Percentiles rank a stretch among this genome's conserved stretches.
These are phyloP conservation scores for Pseudopyricularia cyperi DNA, from an alignment of 2,329 filamentous ascomycete genomes.

Conservation along the genomic window DNA sequence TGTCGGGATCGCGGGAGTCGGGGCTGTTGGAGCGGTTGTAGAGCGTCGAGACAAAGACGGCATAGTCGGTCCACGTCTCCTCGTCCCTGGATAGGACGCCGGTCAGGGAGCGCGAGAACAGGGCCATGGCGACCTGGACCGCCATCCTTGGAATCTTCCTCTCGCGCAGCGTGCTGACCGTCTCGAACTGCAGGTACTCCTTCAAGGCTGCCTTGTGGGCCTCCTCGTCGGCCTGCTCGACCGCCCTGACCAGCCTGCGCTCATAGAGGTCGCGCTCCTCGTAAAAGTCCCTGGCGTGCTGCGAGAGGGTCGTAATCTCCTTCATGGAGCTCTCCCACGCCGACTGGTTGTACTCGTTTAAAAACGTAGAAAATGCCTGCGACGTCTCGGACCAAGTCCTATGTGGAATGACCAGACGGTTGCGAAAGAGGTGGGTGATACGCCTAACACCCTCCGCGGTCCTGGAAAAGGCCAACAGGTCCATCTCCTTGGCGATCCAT, in stretches of 20 bases:
- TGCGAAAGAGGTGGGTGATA: constrained; percentile 56
- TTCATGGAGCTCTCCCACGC: constrained; percentile 66
- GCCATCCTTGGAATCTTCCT: constrained; percentile 29
- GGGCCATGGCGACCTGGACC: constrained; percentile 41
- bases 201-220: constrained; percentile 37
- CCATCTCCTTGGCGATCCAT: constrained; percentile 59
- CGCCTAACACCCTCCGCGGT: constrained; percentile 46
- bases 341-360: constrained; percentile 56
- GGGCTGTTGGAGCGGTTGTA: constrained; percentile 19
- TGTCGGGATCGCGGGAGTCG: constrained; percentile 18
- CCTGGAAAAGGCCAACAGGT: constrained; percentile 45
- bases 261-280: constrained; percentile 56
- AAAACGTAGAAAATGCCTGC: constrained; percentile 60
- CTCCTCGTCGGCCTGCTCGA: constrained; percentile 39
- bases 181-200: constrained; percentile 81
- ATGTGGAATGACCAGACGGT: constrained; percentile 61
- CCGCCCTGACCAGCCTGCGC: constrained; percentile 47
- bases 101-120: constrained; percentile 68
- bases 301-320: constrained; percentile 48
- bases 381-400: constrained; percentile 63
- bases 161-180: constrained; percentile 44
- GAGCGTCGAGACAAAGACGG: constrained; percentile 55
- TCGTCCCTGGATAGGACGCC: constrained; percentile 60
- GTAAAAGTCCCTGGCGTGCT: constrained; percentile 50
- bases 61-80: constrained; percentile 69